Evolutionary conservation across 2,329 filamentous ascomycete species (phyloP), one percentile per base, ranked within the genome.

Genomic region (Tolypocladium tundrense): DNA sequence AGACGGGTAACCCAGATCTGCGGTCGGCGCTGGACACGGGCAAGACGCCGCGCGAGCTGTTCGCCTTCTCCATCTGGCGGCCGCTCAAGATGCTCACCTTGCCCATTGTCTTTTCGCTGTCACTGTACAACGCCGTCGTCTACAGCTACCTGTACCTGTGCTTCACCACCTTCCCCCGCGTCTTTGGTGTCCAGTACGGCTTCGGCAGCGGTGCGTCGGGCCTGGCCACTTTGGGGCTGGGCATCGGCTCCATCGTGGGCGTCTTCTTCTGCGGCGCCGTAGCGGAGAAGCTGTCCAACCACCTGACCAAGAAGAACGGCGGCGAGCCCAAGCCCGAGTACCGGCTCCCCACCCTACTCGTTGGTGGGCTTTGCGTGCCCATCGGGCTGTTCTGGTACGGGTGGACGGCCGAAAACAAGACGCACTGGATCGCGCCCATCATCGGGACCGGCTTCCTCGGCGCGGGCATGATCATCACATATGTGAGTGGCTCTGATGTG

Each of bases 371-470:
- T 6, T 41, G 61, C 48, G 59, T 68, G 0, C 61, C 66, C 3
- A 53, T 65, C 1, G 64, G 67, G 0, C 39, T 69, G 2, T 57
- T 68, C 21, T 51, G 67, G 41, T 68, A 68, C 31, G 66, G 63
- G 0, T 68, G 66, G 67, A 61, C 62, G 33, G 74, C 75, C 0
- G 65, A 83, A n/a, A 72, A 75, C 13, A 62, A 71, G n/a, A 70
- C 78, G 1, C 77, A 80, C 57, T 84, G 78, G 77, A 76, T 83
- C 14, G 75, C 82, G 19, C 78, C 79, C 0, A 77, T 79, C 55
- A 69, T 78, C 6, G 74, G 72, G 0, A 79, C 73, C 0, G 63
- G 52, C 27, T 39, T 54, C 52, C 39, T 54, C n/a, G 39, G 52
- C 10, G 39, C 24, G 21, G 52, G 52, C 2, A 54, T 54, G 35